Base-by-base conservation (phyloP, 192 early-diverging fungal species). In the Podila epigama region DNA sequence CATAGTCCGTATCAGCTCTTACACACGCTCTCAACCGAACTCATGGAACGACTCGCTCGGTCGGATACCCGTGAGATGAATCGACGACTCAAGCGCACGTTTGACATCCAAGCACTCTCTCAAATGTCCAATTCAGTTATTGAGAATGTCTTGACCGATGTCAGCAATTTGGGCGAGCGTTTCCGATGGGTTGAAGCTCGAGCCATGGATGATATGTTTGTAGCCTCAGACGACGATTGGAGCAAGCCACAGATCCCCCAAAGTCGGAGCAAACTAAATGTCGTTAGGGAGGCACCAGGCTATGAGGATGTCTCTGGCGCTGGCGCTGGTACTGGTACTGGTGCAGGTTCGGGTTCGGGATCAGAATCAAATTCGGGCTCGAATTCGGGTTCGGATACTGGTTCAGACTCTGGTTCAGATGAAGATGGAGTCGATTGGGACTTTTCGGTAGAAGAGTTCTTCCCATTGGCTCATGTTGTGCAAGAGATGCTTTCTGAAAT, bases 51-150 rank as follows among this genome's bases (percentile, higher is more conserved):
- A 3, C 52, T 89, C 16, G 63, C 77, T n/a, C 77, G 73, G 1
- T 87, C 87, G 0, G 87, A 89, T 27, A 84, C 82, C 18, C 68
- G 86, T 34, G 80, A 85, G 13, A 39, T 89, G 36, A 89, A 87
- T 37, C 75, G 85, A 9, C 60, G 80, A 40, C 64, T 89, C 13
- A 79, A 69, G 27, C 75, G 85, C 29, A 71, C 82, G 11, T 89
- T 89, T 68, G 87, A 89, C 58, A 89, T 89, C 53, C 70, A 82
- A 7, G 85, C 86, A 28, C 63, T 89, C 0, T 84, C 79, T 9
- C 68, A 72, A 36, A 80, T 85, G 75, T 87, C 85, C 51, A 89
- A 89, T 57, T 79, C 80, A 35, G 79, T 89, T 6, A 79, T 89
- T 20, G 78, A 85, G 28, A 85, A 82, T 60, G 69, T 89, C 22